These are phyloP conservation scores for Lactifluus piperatus DNA, from an alignment of 768 basidiomycete genomes.

Conservation along the genomic window DNA sequence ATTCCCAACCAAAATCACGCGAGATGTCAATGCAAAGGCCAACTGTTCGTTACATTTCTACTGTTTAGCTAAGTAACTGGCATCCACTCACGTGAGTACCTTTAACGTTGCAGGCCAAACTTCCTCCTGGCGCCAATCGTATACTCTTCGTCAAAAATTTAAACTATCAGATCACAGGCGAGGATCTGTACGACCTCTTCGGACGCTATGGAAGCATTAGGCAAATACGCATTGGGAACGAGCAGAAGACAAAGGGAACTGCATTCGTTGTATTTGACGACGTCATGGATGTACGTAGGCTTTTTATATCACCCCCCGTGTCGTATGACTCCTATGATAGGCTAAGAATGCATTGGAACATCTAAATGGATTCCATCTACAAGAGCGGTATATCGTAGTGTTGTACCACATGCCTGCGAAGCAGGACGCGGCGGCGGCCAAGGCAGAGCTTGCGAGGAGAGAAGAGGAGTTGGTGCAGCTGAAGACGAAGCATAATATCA, in stretches of 20 bases:
- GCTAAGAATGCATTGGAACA: slow-evolving; percentile 96
- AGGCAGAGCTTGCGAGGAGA: slow-evolving; percentile 82
- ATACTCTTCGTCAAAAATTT: slow-evolving; percentile 92
- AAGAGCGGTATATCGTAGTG: slow-evolving; percentile 97
- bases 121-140: slow-evolving; percentile 87
- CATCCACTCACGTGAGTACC: background rate
- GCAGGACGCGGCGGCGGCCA: slow-evolving; percentile 87
- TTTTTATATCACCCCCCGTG: background rate
- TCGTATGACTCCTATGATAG: slow-evolving; percentile 31
- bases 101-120: slow-evolving; percentile 53
- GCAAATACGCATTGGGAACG: slow-evolving; percentile 89
- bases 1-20: background rate
- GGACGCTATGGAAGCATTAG: slow-evolving; percentile 96
- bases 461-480: slow-evolving; percentile 85
- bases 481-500: slow-evolving; percentile 79
- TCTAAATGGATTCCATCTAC: slow-evolving; percentile 95
- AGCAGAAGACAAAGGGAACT: slow-evolving; percentile 88
- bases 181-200: slow-evolving; percentile 94
- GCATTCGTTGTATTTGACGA: slow-evolving; percentile 96
- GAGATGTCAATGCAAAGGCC: slow-evolving; percentile 63
- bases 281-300: slow-evolving; percentile 77
- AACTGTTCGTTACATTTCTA: slow-evolving; percentile 37
- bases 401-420: slow-evolving; percentile 98
- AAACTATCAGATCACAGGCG: slow-evolving; percentile 86
- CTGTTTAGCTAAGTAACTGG: background rate